Base-by-base conservation (phyloP, 164 flowering plant species). In the Akebia trifoliata region DNA sequence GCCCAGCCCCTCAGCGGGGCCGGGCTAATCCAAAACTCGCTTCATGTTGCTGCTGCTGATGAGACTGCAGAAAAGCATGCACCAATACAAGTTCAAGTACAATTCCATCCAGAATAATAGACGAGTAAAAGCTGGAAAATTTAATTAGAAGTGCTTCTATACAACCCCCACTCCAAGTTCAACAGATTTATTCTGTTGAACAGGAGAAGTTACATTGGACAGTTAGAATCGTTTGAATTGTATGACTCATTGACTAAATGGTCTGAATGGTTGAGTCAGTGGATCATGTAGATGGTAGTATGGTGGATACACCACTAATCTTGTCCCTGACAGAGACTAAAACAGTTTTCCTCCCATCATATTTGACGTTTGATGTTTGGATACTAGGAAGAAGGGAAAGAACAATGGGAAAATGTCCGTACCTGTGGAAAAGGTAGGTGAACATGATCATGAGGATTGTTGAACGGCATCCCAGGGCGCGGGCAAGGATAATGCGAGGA, bases 1-100 rank as follows among this genome's bases (percentile, higher is more conserved):
- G 95, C 95, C 96, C 94, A 75, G 82, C 93, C 98, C 97, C 95
- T 89, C 69, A 89, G 1, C 88, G 93, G 95, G 98, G 98, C 94
- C 98, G 97, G 83, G 97, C 96, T 73, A 87, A 73, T 69, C 96
- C 98, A 81, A 73, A 82, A 82, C 81, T 82, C 29, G 87, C 78
- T 78, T 89, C 90, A 69, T 81, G 82, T 74, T 82, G 93, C 72
- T 82, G 93, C 72, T 82, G 96, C 69, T 84, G 96, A 60, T 76
- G 94, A 72, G 84, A 73, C 95, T 92, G 91, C 73, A 81, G 1
- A 55, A 61, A 34, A 6, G 34, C 21, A 58, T 29, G 44, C 12
- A 50, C 18, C 22, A 44, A 60, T 9, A 42, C 12, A 6, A 18
- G 26, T 35, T 36, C 42, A 6, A 60, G 25, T 4, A 4, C 18